These are phyloP conservation scores for Penicillium sp. DNA, from an alignment of 2,329 filamentous ascomycete species.

Conservation along the genomic window DNA sequence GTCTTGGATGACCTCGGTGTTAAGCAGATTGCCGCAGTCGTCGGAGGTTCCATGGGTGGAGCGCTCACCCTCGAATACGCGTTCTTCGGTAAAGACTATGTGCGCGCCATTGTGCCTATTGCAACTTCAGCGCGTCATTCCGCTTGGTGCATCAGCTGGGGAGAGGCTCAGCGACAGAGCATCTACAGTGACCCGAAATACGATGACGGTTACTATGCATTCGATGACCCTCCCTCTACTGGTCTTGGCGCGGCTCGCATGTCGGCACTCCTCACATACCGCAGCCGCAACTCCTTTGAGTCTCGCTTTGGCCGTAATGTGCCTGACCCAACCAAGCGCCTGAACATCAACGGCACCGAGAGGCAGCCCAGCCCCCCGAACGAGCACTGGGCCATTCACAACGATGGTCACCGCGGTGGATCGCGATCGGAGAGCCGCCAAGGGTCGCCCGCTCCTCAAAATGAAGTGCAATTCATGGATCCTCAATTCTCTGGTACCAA, in stretches of 20 bases:
- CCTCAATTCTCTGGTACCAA: constrained; percentile 72
- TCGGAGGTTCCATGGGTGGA: constrained; percentile 62
- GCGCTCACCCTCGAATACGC: constrained; percentile 61
- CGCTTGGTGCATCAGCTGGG: constrained; percentile 63
- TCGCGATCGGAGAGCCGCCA: constrained; percentile 49
- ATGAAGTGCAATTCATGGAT: constrained; percentile 53
- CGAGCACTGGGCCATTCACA: constrained; percentile 78
- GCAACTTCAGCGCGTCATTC: constrained; percentile 59
- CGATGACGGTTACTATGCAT: constrained; percentile 91
- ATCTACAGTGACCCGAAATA: constrained; percentile 99
- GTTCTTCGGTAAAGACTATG: constrained; percentile 70
- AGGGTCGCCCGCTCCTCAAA: constrained; percentile 29
- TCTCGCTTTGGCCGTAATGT: constrained; percentile 91
- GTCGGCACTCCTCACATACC: constrained; percentile 93
- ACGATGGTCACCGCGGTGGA: constrained; percentile 73
- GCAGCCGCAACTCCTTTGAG: constrained; percentile 96
- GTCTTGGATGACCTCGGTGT: constrained; percentile 59
- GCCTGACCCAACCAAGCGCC: constrained; percentile 78
- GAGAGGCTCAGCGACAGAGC: constrained; percentile 60
- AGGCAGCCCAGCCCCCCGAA: constrained; percentile 64
- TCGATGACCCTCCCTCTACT: constrained; percentile 80
- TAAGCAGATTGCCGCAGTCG: constrained; percentile 55
- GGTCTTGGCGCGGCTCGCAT: constrained; percentile 94
- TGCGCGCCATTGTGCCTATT: constrained; percentile 57
- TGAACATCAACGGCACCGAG: constrained; percentile 74